phyloP scores from a whole-genome alignment of 495 filamentous ascomycete genomes.

The Darksidea phi region DNA sequence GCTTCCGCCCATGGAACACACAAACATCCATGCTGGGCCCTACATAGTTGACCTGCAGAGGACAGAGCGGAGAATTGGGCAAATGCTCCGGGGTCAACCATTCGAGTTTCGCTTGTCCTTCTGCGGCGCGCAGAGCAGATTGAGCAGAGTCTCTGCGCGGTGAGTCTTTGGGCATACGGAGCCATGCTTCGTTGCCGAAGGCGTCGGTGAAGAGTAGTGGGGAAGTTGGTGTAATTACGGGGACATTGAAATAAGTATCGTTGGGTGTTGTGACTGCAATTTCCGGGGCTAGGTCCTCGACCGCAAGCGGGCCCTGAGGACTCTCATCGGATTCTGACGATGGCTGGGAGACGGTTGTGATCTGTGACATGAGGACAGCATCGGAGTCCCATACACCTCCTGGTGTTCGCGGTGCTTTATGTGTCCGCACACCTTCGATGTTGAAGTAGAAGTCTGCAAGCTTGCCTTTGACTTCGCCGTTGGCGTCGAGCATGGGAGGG shows the following conservation, averaged over 20 bases:
- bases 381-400: conserved; percentile 31
- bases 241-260: background rate
- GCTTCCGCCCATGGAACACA: conserved; percentile 46
- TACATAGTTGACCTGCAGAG: conserved; percentile 55
- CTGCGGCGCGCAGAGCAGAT: background rate
- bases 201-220: too few relatives aligned
- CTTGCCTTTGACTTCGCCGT: conserved; percentile 22
- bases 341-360: conserved; percentile 10
- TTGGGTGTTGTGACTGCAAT: background rate
- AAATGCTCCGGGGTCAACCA: conserved; percentile 64
- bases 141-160: background rate
- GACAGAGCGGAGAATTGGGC: conserved; percentile 63
- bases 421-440: background rate
- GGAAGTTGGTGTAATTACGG: background rate
- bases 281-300: background rate
- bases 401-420: background rate
- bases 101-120: conserved; percentile 45
- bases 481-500: conserved; percentile 12
- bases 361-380: conserved; percentile 28
- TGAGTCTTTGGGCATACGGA: background rate
- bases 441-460: conserved; percentile 27
- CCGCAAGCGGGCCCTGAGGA: background rate
- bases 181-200: background rate
- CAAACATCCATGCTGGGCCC: conserved; percentile 58
- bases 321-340: background rate